These are phyloP conservation scores for Erodium moschatum DNA, from an alignment of 441 rosid species.

Conservation along the genomic window DNA sequence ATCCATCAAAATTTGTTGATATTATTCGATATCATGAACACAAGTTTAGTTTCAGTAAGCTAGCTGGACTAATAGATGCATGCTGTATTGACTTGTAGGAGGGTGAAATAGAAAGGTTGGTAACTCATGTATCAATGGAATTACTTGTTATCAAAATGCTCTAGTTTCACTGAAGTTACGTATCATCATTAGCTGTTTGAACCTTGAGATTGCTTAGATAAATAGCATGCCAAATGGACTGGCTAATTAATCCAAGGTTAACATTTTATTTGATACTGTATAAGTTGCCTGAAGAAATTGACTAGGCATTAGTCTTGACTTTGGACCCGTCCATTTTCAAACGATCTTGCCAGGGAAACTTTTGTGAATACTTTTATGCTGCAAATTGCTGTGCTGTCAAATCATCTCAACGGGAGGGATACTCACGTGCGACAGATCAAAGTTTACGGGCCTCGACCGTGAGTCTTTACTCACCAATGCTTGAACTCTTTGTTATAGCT, in stretches of 20 bases:
- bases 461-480: conserved; percentile 19
- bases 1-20: not conserved
- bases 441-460: conserved; percentile 83
- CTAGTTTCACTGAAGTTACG: not conserved
- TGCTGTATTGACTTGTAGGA: not conserved
- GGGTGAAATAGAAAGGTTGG: not conserved
- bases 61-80: not conserved
- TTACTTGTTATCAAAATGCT: not conserved
- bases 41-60: not conserved
- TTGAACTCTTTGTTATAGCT: not conserved
- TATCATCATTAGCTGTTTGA: not conserved
- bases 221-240: not conserved
- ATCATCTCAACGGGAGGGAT: conserved; percentile 82
- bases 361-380: conserved; percentile 77
- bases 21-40: not conserved
- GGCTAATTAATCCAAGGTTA: not conserved
- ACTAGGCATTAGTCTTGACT: not conserved
- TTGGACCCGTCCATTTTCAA: not conserved
- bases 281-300: not conserved
- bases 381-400: conserved; percentile 66
- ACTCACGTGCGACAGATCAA: conserved; percentile 88
- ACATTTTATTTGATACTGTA: not conserved
- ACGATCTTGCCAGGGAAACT: conserved; percentile 49
- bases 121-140: not conserved
- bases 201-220: not conserved